Base-by-base conservation (phyloP, 2,329 filamentous ascomycete genomes). In the Cytospora paraplurivora region DNA sequence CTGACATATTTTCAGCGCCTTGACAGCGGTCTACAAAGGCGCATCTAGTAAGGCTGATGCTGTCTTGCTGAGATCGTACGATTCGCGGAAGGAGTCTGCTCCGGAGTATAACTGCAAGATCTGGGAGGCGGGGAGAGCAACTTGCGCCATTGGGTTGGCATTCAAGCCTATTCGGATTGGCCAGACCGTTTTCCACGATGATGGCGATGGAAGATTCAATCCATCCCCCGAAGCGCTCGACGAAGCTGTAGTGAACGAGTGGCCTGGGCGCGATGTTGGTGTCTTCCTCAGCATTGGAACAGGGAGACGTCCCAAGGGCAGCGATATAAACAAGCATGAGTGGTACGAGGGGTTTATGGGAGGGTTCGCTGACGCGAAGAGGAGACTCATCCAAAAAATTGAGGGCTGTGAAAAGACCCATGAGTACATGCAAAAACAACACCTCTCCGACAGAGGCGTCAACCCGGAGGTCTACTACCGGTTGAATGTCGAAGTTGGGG, bases 51-150 rank as follows among this genome's bases (percentile, higher is more conserved):
- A 86, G 47, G 47, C 85, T 7, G 81, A 86, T 1, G 84, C 93
- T 2, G 88, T 88, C 10, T 76, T 98, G 64, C 80, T 99, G 62
- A 89, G 95, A 68, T 98, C 94, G 1, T 99, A 99, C 76, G 94
- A 98, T 74, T 98, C 95, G 17, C 86, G 94, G 71, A 92, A 90
- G 75, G 95, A 98, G 75, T 90, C 93, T 0, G 85, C 93, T 0
- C 91, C 94, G 2, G 93, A 97, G 75, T 94, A 92, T 66, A 91
- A 97, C 72, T 97, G 93, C 76, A 96, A 89, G 53, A 95, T 99
- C 63, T 99, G 95, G 95, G 89, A 99, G 77, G 95, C 95, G 5
- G 95, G 95, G 12, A 87, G 95, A 65, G 95, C 95, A n/a, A 99
- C 95, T 1, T 92, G 86, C 59, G 92, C 95, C 0, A 95, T 94